A percentile compares a stretch with the other conserved stretches of the same genome.
Conservation (phyloP, 306 rosid genomes). For the cucumber (Cucumis sativus) region Cucumber_9930_V3 NC_026658.2:26548501-26549000, state of each 20-base stretch:
- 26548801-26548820: too few relatives aligned
- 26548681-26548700: neutral
- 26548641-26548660: slow-evolving; percentile 12
- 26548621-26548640: slow-evolving; percentile 52
- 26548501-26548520: slow-evolving; percentile 83
- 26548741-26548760: too few relatives aligned
- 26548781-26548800: too few relatives aligned
- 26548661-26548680: neutral
- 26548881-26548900: too few relatives aligned
- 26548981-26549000: neutral
- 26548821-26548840: too few relatives aligned
- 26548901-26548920: neutral
- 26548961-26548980: neutral
- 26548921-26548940: neutral
- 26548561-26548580: slow-evolving; percentile 77
- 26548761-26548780: too few relatives aligned
- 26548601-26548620: slow-evolving; percentile 74
- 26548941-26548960: neutral
- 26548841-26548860: too few relatives aligned
- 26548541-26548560: slow-evolving; percentile 80
- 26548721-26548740: too few relatives aligned
- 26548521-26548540: slow-evolving; percentile 71
- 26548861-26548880: too few relatives aligned
- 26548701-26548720: too few relatives aligned
- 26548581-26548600: slow-evolving; percentile 70